Evolutionary conservation across 441 rosid species (phyloP).

Genomic region (Populus hybrid): DNA sequence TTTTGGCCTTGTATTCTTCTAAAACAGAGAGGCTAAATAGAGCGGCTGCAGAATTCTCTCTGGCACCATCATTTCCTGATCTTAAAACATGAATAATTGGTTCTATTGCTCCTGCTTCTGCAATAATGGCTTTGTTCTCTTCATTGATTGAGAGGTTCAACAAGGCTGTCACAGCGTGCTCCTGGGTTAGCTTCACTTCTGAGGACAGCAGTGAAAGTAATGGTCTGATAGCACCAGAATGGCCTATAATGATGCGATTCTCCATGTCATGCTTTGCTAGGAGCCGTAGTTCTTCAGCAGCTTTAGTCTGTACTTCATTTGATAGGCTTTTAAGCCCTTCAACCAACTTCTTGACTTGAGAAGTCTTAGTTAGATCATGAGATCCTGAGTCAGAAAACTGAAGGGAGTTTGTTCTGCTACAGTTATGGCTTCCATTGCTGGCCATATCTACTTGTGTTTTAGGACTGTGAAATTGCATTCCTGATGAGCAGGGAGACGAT

Average conservation of each 20-base stretch:
- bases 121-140: slow-evolving; percentile 69
- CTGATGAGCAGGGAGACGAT: slow-evolving; percentile 31
- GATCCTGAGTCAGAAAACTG: slow-evolving; percentile 34
- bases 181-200: slow-evolving; percentile 62
- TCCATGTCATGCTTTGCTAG: slow-evolving; percentile 70
- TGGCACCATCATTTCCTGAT: slow-evolving; percentile 76
- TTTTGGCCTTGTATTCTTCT: slow-evolving; percentile 69
- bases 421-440: slow-evolving; percentile 31
- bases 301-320: slow-evolving; percentile 47
- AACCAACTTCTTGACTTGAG: slow-evolving; percentile 54
- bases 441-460: slow-evolving; percentile 32
- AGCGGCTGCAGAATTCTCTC: slow-evolving; percentile 87
- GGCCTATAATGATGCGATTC: slow-evolving; percentile 67
- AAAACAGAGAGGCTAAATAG: slow-evolving; percentile 74
- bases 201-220: slow-evolving; percentile 73
- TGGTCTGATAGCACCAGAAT: slow-evolving; percentile 62
- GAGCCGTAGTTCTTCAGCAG: slow-evolving; percentile 79
- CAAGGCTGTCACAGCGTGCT: slow-evolving; percentile 85
- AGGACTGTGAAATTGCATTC: slow-evolving; percentile 35
- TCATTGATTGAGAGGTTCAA: slow-evolving; percentile 83
- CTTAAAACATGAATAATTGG: slow-evolving; percentile 74
- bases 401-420: slow-evolving; percentile 21
- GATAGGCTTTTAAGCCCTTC: slow-evolving; percentile 65
- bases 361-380: slow-evolving; percentile 43
- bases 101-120: slow-evolving; percentile 67